These are phyloP conservation scores for Gastrodia elata DNA, from an alignment of 106 monocot genomes.

Conservation along the genomic window DNA sequence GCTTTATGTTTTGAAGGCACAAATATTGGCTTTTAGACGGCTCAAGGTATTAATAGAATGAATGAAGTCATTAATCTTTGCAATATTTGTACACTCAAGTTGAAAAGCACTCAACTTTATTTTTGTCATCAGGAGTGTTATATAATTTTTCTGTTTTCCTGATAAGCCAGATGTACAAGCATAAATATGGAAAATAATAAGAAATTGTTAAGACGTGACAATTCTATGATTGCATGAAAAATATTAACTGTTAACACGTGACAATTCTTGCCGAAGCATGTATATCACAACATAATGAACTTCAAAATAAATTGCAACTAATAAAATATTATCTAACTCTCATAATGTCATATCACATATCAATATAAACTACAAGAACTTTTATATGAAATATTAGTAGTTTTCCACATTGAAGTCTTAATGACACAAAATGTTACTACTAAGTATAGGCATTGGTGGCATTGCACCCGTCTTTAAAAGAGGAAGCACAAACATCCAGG, in stretches of 20 bases:
- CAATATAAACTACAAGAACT: neutral
- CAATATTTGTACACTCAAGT: neutral
- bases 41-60: constrained; percentile 51
- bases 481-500: neutral
- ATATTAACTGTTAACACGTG: neutral
- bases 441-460: neutral
- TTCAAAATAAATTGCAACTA: neutral
- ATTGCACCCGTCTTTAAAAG: neutral
- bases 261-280: neutral
- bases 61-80: neutral
- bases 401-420: neutral
- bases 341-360: neutral
- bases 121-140: neutral
- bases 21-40: constrained; percentile 90
- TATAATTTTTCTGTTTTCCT: neutral
- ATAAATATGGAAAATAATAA: neutral
- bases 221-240: neutral
- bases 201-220: neutral
- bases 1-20: constrained; percentile 85
- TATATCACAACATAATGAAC: neutral
- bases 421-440: neutral
- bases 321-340: neutral
- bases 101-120: neutral
- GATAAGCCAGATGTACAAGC: neutral
- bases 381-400: neutral